Conservation (phyloP, 345 rosid genomes). For the Brassica nigra region DNA sequence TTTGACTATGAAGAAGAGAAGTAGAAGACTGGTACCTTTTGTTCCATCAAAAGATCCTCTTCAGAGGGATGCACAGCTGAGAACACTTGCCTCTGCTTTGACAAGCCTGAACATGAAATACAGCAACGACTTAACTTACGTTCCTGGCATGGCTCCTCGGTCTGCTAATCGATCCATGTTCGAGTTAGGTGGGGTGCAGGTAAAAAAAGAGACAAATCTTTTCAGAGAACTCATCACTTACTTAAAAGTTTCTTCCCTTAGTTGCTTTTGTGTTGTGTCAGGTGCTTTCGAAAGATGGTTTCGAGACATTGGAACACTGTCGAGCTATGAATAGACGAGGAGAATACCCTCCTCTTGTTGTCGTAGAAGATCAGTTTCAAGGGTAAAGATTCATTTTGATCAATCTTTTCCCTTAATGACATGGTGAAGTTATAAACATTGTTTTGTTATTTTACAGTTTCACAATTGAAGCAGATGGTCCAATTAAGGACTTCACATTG, state of each 20-base stretch:
- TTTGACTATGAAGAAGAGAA: background rate
- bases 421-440: background rate
- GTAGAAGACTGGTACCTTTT: background rate
- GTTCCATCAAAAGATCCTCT: background rate
- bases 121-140: background rate
- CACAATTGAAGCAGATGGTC: conserved; percentile 2
- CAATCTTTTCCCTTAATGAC: background rate
- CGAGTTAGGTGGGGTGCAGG: background rate
- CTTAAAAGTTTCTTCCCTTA: background rate
- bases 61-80: background rate
- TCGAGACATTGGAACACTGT: background rate
- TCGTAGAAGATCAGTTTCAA: background rate
- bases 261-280: background rate
- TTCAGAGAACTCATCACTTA: background rate
- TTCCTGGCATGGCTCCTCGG: background rate
- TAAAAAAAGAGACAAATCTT: background rate
- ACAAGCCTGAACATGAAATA: background rate
- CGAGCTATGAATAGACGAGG: background rate
- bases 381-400: background rate
- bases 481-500: background rate
- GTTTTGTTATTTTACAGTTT: background rate
- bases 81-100: background rate
- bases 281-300: background rate
- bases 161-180: background rate
- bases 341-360: background rate